Evolutionary conservation across 768 basidiomycete species (phyloP).

Genomic region (Serendipita sp.): DNA sequence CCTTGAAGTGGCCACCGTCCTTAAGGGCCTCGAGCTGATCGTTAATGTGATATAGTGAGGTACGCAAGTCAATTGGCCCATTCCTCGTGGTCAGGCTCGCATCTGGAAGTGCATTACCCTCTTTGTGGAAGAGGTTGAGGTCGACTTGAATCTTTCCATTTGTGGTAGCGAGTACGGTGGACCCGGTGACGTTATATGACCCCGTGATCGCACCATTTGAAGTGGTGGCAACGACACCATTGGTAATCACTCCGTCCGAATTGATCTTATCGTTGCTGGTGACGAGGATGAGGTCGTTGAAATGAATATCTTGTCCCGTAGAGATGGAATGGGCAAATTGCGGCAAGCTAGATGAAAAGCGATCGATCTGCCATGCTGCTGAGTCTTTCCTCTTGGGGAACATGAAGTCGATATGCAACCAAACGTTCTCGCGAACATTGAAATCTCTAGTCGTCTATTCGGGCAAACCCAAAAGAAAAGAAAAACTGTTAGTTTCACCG

Average conservation of each 20-base stretch:
- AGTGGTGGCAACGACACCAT: no score
- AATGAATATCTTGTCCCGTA: neutral
- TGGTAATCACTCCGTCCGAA: neutral
- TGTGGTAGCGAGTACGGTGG: neutral
- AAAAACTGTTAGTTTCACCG: neutral
- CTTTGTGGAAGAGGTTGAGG: neutral
- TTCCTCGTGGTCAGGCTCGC: neutral
- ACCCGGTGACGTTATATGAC: neutral
- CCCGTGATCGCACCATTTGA: neutral
- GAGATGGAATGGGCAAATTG: neutral
- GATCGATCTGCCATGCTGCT: neutral
- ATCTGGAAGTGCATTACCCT: neutral
- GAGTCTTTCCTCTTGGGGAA: neutral
- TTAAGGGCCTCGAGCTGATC: neutral
- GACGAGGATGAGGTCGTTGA: neutral
- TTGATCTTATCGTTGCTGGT: neutral
- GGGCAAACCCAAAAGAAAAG: neutral
- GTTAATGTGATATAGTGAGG: neutral
- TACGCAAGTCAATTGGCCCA: neutral
- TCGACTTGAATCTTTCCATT: constrained; percentile 1
- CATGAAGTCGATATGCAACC: neutral
- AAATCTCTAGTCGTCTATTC: neutral
- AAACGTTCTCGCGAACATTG: neutral
- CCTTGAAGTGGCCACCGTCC: neutral
- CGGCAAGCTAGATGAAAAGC: neutral